These are phyloP conservation scores for Thermomucor indicae-seudaticae DNA, from an alignment of 371 early-diverging fungal genomes.

Conservation along the genomic window DNA sequence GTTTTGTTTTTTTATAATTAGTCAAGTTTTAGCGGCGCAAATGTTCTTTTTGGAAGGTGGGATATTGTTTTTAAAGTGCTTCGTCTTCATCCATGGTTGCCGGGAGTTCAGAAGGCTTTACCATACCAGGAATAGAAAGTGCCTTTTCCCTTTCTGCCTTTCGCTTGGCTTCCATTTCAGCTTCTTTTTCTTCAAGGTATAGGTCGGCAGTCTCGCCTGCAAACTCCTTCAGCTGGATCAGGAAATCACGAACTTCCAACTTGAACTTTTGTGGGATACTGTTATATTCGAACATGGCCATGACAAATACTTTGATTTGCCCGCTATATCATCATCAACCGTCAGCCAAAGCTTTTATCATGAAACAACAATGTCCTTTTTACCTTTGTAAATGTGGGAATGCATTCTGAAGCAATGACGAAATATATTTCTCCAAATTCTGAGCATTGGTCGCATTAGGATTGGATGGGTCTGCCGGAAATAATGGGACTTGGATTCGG, in stretches of 20 bases:
- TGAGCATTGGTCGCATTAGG: conserved; percentile 74
- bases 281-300: conserved; percentile 80
- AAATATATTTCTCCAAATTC: conserved; percentile 80
- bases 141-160: conserved; percentile 81
- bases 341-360: not conserved
- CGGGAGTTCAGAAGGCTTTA: conserved; percentile 90
- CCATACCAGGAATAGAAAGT: conserved; percentile 91
- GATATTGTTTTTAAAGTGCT: conserved; percentile 30
- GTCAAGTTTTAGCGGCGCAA: no score
- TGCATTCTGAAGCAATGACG: conserved; percentile 75
- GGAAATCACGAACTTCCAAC: conserved; percentile 92
- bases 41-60: no score
- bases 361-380: not conserved
- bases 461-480: conserved; percentile 62
- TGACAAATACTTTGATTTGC: conserved; percentile 86
- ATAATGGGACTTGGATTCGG: conserved; percentile 80
- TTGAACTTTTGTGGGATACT: conserved; percentile 82
- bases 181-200: conserved; percentile 91
- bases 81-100: conserved; percentile 67
- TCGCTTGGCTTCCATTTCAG: conserved; percentile 76
- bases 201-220: conserved; percentile 88
- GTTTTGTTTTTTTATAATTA: conserved; percentile 1
- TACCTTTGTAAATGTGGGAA: conserved; percentile 91
- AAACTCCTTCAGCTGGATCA: conserved; percentile 95
- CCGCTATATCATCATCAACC: conserved; percentile 35